Evolutionary conservation across 768 basidiomycete genomes (phyloP).

Genomic region (Mycena indigotica): DNA sequence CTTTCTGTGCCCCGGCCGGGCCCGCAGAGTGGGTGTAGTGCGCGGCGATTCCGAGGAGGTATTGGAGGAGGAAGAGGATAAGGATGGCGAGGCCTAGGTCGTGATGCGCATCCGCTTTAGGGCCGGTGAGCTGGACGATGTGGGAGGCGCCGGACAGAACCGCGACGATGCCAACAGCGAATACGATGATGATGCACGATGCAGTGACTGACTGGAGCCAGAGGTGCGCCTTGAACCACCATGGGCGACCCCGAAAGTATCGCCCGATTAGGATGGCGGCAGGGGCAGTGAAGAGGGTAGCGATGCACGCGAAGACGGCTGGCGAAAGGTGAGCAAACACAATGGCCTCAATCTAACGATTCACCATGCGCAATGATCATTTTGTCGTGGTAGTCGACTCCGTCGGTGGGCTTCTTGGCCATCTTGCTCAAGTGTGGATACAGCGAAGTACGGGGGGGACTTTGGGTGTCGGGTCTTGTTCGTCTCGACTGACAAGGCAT

Average conservation of each 20-base stretch:
- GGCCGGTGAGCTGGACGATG: constrained; percentile 19
- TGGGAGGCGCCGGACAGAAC: constrained; percentile 10
- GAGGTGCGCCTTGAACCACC: constrained; percentile 23
- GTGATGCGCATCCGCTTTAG: constrained; percentile 20
- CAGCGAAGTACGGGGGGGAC: neutral
- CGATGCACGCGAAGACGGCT: constrained; percentile 18
- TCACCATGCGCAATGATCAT: constrained; percentile 22
- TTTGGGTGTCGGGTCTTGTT: too few relatives aligned
- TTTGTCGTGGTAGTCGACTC: constrained; percentile 18
- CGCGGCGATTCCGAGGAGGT: constrained; percentile 18
- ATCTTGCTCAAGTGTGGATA: neutral
- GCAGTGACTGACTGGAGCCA: constrained; percentile 18
- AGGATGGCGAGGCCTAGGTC: constrained; percentile 20
- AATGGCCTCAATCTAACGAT: neutral
- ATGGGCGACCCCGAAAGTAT: constrained; percentile 18
- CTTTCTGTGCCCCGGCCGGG: neutral
- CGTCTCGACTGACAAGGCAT: too few relatives aligned
- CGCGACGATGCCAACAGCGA: constrained; percentile 12
- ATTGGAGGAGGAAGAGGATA: constrained; percentile 20
- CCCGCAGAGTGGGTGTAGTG: constrained; percentile 21
- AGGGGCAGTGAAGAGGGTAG: constrained; percentile 18
- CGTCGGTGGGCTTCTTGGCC: neutral
- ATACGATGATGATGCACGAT: constrained; percentile 10
- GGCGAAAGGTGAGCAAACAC: neutral
- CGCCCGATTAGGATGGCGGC: constrained; percentile 22